Conservation (phyloP, 2,329 filamentous ascomycete genomes). For the Botryosphaeria dothidea region DNA sequence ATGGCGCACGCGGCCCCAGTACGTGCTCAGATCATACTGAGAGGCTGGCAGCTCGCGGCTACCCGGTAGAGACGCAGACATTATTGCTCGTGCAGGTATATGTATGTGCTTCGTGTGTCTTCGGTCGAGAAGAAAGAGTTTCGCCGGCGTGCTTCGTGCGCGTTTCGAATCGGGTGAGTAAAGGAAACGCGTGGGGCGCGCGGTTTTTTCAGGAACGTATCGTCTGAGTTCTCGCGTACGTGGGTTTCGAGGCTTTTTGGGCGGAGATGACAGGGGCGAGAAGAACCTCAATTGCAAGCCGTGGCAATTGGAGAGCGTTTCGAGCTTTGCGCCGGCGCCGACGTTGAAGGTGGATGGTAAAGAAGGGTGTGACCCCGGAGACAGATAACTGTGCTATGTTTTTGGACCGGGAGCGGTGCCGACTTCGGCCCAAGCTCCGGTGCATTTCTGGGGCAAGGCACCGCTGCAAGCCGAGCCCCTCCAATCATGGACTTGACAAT, state of each 20-base stretch:
- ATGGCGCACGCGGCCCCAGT: constrained; percentile 93
- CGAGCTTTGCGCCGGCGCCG: no score
- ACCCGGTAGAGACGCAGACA: constrained; percentile 65
- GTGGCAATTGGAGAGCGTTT: background rate
- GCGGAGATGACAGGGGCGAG: background rate
- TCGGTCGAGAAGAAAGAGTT: no score
- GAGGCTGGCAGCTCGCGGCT: constrained; percentile 84
- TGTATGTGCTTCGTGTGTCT: background rate
- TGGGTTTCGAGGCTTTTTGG: no score
- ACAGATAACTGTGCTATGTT: background rate
- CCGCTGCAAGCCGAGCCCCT: background rate
- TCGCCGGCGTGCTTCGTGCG: background rate
- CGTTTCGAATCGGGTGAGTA: background rate
- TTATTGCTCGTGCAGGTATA: constrained; percentile 28
- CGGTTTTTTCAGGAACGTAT: no score
- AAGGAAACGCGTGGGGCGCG: no score
- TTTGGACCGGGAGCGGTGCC: constrained; percentile 2
- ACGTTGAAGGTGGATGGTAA: background rate
- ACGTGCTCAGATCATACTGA: constrained; percentile 88
- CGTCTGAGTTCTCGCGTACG: no score
- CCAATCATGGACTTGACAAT: background rate
- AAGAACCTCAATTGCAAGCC: background rate
- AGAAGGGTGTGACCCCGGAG: background rate
- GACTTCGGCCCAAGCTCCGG: constrained; percentile 11
- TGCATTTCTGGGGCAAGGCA: no score